Percentiles rank a stretch among this genome's conserved stretches.
Evolutionary conservation across 148 eudicot species (phyloP).

Genomic region (Silene latifolia): DNA sequence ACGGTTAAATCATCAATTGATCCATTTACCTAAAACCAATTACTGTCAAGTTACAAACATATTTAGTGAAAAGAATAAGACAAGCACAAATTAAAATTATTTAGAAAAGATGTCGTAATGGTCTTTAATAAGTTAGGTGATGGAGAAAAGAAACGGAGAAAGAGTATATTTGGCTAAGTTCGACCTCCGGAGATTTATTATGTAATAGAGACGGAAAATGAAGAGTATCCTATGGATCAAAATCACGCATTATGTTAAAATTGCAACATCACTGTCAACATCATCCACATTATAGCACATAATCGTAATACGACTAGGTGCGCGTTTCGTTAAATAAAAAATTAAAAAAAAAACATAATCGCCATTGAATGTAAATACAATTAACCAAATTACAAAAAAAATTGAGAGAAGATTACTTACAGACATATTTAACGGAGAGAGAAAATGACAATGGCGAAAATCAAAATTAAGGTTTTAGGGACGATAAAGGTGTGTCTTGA

Average conservation of each 20-base stretch:
- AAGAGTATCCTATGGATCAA: no score
- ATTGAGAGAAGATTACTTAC: neutral
- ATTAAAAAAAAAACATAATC: neutral
- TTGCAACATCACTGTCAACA: neutral
- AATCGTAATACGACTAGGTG: no score
- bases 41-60: no score
- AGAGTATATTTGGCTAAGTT: no score
- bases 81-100: neutral
- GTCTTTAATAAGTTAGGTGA: neutral
- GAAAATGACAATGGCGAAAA: neutral
- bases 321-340: no score
- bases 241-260: no score
- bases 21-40: neutral
- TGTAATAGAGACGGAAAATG: no score
- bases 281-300: neutral
- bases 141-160: no score
- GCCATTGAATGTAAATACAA: neutral
- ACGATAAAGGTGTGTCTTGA: neutral
- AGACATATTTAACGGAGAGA: slow-evolving; percentile 12
- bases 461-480: slow-evolving; percentile 4
- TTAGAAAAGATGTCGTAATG: no score
- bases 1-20: neutral
- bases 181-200: no score
- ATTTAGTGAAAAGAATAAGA: neutral
- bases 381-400: neutral